These are phyloP conservation scores for Pseudocercospora crystallina DNA, from an alignment of 2,329 filamentous ascomycete species.

Conservation along the genomic window DNA sequence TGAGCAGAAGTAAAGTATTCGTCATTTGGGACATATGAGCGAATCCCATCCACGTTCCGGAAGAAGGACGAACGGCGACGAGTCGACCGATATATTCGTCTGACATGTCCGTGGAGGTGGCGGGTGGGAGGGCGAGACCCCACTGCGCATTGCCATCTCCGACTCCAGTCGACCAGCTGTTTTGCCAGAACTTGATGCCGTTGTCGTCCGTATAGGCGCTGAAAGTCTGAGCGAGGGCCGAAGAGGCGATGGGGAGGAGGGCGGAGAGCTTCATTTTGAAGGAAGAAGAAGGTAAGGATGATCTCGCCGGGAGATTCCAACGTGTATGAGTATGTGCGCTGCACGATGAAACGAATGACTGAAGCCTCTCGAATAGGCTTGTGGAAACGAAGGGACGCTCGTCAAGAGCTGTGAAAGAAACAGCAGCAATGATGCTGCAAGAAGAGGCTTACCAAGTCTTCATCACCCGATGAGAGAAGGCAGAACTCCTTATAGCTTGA, in stretches of 20 bases:
- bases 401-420: constrained; percentile 7
- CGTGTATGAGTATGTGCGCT: constrained; percentile 15
- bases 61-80: constrained; percentile 44
- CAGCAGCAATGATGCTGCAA: background rate
- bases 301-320: constrained; percentile 26
- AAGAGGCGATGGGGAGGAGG: constrained; percentile 21
- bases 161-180: constrained; percentile 42
- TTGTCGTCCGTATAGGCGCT: constrained; percentile 40
- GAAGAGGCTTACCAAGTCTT: constrained; percentile 4
- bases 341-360: constrained; percentile 20
- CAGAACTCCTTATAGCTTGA: background rate
- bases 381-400: constrained; percentile 22
- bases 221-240: constrained; percentile 28
- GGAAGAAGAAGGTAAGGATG: background rate
- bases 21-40: constrained; percentile 60
- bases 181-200: constrained; percentile 56
- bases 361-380: constrained; percentile 3
- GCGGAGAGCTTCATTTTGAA: constrained; percentile 29
- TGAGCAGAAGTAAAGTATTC: constrained; percentile 57
- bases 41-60: constrained; percentile 60
- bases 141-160: constrained; percentile 52
- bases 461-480: background rate
- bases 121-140: constrained; percentile 53
- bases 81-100: constrained; percentile 62
- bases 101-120: constrained; percentile 42